phyloP scores from a whole-genome alignment of 257 asterid genomes.

The Rhazya stricta region DNA sequence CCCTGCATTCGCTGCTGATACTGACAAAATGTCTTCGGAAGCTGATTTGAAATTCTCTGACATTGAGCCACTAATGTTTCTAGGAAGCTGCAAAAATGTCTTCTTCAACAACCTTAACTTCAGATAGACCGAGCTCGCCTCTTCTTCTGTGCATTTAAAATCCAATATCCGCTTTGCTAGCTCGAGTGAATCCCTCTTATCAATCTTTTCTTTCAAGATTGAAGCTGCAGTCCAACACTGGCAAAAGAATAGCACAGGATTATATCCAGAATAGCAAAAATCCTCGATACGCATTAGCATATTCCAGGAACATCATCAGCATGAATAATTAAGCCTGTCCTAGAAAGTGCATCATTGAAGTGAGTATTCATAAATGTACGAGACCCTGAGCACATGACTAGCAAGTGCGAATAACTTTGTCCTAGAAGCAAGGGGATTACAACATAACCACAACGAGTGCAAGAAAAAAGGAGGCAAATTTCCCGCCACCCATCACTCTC shows the following conservation, averaged over 20 bases:
- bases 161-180: constrained; percentile 27
- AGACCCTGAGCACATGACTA: neutral
- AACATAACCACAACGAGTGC: neutral
- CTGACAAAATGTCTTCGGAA: constrained; percentile 16
- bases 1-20: constrained; percentile 19
- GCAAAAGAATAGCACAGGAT: constrained; percentile 11
- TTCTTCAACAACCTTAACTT: constrained; percentile 28
- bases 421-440: neutral
- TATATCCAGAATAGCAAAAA: neutral
- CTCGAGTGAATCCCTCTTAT: constrained; percentile 24
- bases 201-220: constrained; percentile 29
- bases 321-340: neutral
- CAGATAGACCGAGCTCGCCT: constrained; percentile 24
- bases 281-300: neutral
- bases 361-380: neutral
- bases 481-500: neutral
- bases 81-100: constrained; percentile 25
- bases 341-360: neutral
- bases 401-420: neutral
- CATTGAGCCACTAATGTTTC: constrained; percentile 14
- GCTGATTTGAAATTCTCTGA: constrained; percentile 14
- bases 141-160: constrained; percentile 38
- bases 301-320: neutral
- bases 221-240: constrained; percentile 51
- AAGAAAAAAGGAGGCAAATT: neutral